Evolutionary conservation across 2,329 filamentous ascomycete genomes (phyloP).

Genomic region (Talaromyces albobiverticillius): DNA sequence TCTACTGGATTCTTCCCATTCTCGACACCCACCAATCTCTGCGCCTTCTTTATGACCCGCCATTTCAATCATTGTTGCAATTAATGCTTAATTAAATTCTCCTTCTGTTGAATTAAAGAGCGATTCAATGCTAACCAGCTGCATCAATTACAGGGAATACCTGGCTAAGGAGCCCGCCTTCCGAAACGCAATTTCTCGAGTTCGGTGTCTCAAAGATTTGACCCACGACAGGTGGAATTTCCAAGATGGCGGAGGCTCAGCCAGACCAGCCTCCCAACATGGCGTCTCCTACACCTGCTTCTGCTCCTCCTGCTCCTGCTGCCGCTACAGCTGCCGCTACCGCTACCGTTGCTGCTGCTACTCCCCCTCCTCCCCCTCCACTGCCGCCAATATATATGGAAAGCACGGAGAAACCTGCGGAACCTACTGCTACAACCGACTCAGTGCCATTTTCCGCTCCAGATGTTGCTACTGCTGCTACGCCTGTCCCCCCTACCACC

Average conservation of each 20-base stretch:
- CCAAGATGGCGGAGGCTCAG: slow-evolving; percentile 12
- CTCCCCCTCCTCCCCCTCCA: slow-evolving; percentile 5
- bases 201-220: background rate
- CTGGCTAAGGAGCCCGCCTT: background rate
- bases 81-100: too few species aligned
- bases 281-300: slow-evolving; percentile 2
- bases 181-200: background rate
- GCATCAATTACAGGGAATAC: background rate
- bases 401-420: slow-evolving; percentile 1
- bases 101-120: background rate
- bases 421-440: background rate
- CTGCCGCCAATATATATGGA: slow-evolving; percentile 13
- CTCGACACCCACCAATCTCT: background rate
- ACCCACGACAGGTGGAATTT: slow-evolving; percentile 1
- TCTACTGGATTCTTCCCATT: background rate
- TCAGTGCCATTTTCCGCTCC: background rate
- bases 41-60: background rate
- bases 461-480: background rate
- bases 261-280: background rate
- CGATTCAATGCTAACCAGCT: background rate
- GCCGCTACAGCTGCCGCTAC: background rate
- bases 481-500: slow-evolving; percentile 2
- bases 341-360: background rate
- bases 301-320: background rate
- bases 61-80: background rate